A percentile compares a stretch with the other conserved stretches of the same genome.
These are phyloP conservation scores for Tothia fuscella DNA, from an alignment of 2,329 filamentous ascomycete species.

Conservation along the genomic window DNA sequence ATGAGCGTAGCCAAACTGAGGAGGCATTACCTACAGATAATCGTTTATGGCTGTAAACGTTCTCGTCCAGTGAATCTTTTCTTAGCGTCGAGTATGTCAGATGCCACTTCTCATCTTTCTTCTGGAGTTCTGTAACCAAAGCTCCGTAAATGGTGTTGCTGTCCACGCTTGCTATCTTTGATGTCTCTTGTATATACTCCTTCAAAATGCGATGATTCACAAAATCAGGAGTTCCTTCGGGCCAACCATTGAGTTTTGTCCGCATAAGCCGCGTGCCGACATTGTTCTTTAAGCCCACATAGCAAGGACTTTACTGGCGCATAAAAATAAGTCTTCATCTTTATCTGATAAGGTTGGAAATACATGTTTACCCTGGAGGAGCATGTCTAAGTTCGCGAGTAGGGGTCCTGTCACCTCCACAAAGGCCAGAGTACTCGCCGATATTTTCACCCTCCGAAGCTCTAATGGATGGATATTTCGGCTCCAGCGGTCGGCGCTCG, in stretches of 20 bases:
- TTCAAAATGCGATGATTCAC: conserved; percentile 45
- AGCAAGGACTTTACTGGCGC: conserved; percentile 34
- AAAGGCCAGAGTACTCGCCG: neutral
- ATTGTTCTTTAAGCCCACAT: conserved; percentile 41
- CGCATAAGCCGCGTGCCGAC: conserved; percentile 40
- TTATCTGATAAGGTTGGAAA: neutral
- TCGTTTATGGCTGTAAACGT: conserved; percentile 11
- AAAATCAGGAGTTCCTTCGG: conserved; percentile 46
- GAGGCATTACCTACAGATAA: conserved; percentile 14
- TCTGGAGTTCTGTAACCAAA: conserved; percentile 42
- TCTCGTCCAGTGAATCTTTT: conserved; percentile 13
- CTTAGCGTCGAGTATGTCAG: conserved; percentile 37
- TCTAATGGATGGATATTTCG: conserved; percentile 31
- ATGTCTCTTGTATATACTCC: conserved; percentile 50
- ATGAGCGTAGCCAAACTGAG: conserved; percentile 12
- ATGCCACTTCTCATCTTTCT: conserved; percentile 38
- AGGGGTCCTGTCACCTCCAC: neutral
- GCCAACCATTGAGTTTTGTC: conserved; percentile 42
- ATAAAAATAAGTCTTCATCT: conserved; percentile 10
- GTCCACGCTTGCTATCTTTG: conserved; percentile 38
- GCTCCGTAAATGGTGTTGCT: conserved; percentile 44
- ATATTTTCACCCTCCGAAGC: conserved; percentile 23
- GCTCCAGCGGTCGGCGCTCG: conserved; percentile 35
- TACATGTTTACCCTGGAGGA: conserved; percentile 29
- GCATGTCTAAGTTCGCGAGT: conserved; percentile 28